A percentile compares a stretch with the other conserved stretches of the same genome.
These are phyloP conservation scores for Solanum sejunctum DNA, from an alignment of 257 asterid genomes.

Conservation along the genomic window DNA sequence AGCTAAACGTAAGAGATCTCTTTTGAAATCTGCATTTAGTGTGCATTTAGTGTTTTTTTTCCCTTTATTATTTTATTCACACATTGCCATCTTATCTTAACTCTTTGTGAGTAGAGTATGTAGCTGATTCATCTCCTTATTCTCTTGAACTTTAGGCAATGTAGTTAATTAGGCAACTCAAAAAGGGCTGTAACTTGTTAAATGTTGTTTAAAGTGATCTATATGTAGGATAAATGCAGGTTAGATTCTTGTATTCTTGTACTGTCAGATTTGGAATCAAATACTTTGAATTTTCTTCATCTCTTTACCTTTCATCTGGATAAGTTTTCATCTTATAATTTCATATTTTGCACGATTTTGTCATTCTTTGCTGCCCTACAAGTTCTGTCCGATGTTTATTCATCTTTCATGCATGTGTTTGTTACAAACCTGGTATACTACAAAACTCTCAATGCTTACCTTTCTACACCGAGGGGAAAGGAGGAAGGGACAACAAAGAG, in stretches of 20 bases:
- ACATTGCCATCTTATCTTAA: not conserved
- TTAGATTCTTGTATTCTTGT: not conserved
- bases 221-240: not conserved
- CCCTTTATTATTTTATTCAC: slow-evolving; percentile 1
- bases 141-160: not conserved
- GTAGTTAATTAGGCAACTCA: not conserved
- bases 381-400: not conserved
- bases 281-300: not conserved
- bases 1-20: slow-evolving; percentile 9
- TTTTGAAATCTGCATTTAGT: slow-evolving; percentile 1
- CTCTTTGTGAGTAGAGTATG: slow-evolving; percentile 4
- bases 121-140: slow-evolving; percentile 10
- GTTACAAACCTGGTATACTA: not conserved
- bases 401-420: not conserved
- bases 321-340: not conserved
- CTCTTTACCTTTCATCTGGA: not conserved
- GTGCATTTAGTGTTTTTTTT: not conserved
- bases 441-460: not conserved
- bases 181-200: not conserved
- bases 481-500: not conserved
- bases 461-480: not conserved
- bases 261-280: not conserved
- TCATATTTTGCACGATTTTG: not conserved
- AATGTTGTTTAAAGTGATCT: not conserved
- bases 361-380: not conserved